These are phyloP conservation scores for Termitomyces sp. DNA, from an alignment of 768 basidiomycete species.

Conservation along the genomic window DNA sequence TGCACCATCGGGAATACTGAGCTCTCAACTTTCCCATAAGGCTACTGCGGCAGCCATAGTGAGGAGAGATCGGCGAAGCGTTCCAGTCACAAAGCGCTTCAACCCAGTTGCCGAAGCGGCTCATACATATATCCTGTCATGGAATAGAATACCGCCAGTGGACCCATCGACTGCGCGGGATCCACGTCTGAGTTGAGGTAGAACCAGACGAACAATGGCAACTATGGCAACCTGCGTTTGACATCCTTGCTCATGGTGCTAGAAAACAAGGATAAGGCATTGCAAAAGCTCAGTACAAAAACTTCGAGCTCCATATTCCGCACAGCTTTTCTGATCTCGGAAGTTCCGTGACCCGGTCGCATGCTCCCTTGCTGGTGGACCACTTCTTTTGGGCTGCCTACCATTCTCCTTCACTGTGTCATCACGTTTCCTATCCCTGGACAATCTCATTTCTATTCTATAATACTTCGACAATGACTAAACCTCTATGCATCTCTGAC, in stretches of 20 bases:
- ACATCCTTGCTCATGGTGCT: not conserved
- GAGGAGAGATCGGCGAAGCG: slow-evolving; percentile 69
- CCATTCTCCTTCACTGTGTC: not conserved
- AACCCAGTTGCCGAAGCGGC: slow-evolving; percentile 79
- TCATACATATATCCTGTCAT: slow-evolving; percentile 79
- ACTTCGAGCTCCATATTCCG: not conserved
- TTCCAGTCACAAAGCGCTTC: slow-evolving; percentile 64
- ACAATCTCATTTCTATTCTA: not conserved
- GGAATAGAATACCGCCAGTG: slow-evolving; percentile 63
- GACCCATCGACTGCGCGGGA: slow-evolving; percentile 43
- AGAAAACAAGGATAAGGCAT: not conserved
- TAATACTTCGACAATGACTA: not conserved
- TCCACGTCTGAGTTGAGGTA: slow-evolving; percentile 45
- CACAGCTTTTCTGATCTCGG: not conserved
- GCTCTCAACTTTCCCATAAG: slow-evolving; percentile 65
- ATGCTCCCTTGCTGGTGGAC: not conserved
- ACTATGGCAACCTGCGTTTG: slow-evolving; percentile 1
- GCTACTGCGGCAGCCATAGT: slow-evolving; percentile 69
- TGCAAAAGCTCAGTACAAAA: not conserved
- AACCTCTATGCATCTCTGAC: slow-evolving; percentile 37
- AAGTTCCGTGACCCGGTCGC: not conserved
- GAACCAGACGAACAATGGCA: slow-evolving; percentile 27
- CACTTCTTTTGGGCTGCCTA: not conserved
- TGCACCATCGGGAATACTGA: slow-evolving; percentile 46
- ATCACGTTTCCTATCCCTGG: not conserved